Evolutionary conservation across 2,329 filamentous ascomycete species (phyloP).

Genomic region (Botrytis porri): DNA sequence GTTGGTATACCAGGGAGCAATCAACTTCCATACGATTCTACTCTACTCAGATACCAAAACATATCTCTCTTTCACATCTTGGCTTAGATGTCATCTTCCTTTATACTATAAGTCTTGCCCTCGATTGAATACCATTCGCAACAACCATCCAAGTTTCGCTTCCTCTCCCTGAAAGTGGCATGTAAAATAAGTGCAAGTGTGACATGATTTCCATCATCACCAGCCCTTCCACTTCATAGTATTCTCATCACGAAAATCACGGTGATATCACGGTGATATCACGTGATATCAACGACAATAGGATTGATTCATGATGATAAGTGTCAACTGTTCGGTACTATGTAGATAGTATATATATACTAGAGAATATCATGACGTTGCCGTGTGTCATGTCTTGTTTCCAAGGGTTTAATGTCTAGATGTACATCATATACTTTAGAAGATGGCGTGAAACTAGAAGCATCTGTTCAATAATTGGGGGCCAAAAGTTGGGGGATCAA

Average conservation of each 20-base stretch:
- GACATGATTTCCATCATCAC: constrained; percentile 3
- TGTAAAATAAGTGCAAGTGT: not conserved
- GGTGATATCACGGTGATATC: accelerated
- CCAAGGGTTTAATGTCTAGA: not conserved
- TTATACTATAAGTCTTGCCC: not conserved
- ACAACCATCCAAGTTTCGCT: not conserved
- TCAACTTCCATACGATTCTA: not conserved
- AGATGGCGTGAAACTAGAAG: not conserved
- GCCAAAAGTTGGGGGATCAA: not conserved
- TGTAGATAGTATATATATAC: not conserved
- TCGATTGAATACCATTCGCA: not conserved
- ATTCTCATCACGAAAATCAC: not conserved
- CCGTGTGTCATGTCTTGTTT: not conserved
- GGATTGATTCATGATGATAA: not conserved
- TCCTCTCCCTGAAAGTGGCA: constrained; percentile 6
- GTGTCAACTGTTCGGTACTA: not conserved
- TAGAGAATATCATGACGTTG: not conserved
- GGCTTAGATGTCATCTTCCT: not conserved
- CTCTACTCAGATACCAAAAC: not conserved
- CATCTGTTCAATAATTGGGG: not conserved
- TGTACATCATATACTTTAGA: not conserved
- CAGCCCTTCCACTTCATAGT: constrained; percentile 7
- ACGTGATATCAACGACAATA: not conserved
- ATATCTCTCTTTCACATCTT: not conserved
- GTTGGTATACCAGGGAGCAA: not conserved